phyloP scores from a whole-genome alignment of 2,329 filamentous ascomycete genomes.

The Rutstroemia sp. region DNA sequence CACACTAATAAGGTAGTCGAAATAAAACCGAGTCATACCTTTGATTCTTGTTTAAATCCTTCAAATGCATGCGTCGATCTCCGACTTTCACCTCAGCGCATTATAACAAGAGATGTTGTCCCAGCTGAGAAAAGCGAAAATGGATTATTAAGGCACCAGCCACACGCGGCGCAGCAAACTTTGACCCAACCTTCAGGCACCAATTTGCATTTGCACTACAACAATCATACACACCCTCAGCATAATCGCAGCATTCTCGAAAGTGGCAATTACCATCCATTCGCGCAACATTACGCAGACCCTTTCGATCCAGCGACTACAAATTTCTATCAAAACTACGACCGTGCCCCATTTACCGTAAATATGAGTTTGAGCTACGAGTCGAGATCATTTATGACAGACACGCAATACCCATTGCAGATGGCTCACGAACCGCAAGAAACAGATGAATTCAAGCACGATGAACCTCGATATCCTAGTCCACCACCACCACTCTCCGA shows the following conservation, averaged over 20 bases:
- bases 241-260: constrained; percentile 1
- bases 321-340: constrained; percentile 1
- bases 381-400: constrained; percentile 18
- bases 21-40: constrained; percentile 3
- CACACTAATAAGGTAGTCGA: not conserved
- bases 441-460: constrained; percentile 22
- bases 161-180: not conserved
- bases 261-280: constrained; percentile 1
- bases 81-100: not conserved
- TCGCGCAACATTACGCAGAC: not conserved
- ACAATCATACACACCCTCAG: constrained; percentile 1
- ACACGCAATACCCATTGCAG: constrained; percentile 22
- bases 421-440: constrained; percentile 26
- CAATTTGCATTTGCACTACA: not conserved
- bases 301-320: not conserved
- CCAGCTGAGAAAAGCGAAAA: not conserved
- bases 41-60: not conserved
- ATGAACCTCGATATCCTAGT: constrained; percentile 27
- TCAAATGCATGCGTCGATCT: not conserved
- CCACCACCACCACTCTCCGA: constrained; percentile 24
- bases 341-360: not conserved
- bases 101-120: constrained; percentile 1
- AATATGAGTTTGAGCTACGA: constrained; percentile 27
- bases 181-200: not conserved
- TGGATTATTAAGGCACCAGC: not conserved